Evolutionary conservation across 2,329 filamentous ascomycete species (phyloP).

Genomic region (Penicillium hordei): DNA sequence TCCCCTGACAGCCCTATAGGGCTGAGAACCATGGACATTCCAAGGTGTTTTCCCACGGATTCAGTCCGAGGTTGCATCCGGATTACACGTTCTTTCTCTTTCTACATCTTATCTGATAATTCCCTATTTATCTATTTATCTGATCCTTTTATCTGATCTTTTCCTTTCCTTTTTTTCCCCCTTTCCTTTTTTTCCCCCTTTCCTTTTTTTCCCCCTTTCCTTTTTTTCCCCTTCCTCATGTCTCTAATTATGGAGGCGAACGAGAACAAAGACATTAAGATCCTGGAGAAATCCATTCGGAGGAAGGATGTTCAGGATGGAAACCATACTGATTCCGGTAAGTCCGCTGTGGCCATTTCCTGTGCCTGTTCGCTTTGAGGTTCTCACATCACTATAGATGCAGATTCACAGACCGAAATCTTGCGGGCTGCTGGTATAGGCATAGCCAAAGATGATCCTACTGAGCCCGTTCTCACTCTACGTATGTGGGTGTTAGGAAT

Average conservation of each 20-base stretch:
- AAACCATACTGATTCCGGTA: slow-evolving; percentile 3
- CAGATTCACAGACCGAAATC: slow-evolving; percentile 16
- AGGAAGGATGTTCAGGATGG: background rate
- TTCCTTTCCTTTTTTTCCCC: too few relatives aligned
- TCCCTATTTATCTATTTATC: slow-evolving; percentile 22
- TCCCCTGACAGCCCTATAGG: slow-evolving; percentile 6
- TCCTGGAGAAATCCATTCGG: background rate
- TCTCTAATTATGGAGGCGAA: slow-evolving; percentile 1
- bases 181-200: background rate
- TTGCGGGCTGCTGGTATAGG: slow-evolving; percentile 44
- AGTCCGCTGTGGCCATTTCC: background rate
- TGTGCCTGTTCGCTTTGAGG: background rate
- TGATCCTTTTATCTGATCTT: slow-evolving; percentile 14
- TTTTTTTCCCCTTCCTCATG: background rate
- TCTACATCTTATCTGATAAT: slow-evolving; percentile 26
- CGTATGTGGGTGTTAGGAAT: slow-evolving; percentile 48
- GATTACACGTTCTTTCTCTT: background rate
- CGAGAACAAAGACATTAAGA: background rate
- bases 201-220: too few relatives aligned
- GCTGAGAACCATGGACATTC: slow-evolving; percentile 2
- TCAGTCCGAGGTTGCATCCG: slow-evolving; percentile 5
- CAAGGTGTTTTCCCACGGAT: background rate
- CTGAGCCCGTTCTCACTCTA: slow-evolving; percentile 27
- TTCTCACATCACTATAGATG: slow-evolving; percentile 2
- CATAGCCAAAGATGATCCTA: slow-evolving; percentile 50